Percentiles rank a stretch among this genome's conserved stretches.
These are phyloP conservation scores for Cladophialophora bantiana DNA, from an alignment of 2,329 filamentous ascomycete species.

Conservation along the genomic window DNA sequence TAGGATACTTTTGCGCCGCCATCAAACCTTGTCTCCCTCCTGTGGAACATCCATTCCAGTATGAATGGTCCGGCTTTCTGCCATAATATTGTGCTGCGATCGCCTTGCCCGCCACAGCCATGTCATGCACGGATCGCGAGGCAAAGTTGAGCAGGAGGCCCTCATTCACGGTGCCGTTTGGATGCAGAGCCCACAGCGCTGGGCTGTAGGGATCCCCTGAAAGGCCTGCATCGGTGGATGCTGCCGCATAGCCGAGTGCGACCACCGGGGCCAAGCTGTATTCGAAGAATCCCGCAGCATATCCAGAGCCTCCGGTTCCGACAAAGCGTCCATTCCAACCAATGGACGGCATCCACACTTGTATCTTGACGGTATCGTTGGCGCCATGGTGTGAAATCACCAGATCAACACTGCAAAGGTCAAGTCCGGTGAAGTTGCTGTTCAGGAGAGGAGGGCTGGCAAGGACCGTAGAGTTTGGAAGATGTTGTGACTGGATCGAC, in stretches of 20 bases:
- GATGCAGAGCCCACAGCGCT: slow-evolving; percentile 20
- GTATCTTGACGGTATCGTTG: slow-evolving; percentile 44
- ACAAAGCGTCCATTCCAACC: slow-evolving; percentile 51
- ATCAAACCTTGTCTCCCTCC: slow-evolving; percentile 67
- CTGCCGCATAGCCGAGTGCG: slow-evolving; percentile 34
- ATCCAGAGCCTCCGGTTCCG: slow-evolving; percentile 50
- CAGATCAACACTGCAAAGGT: slow-evolving; percentile 43
- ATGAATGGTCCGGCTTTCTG: slow-evolving; percentile 42
- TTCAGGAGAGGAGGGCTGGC: slow-evolving; percentile 15
- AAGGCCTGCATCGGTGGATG: slow-evolving; percentile 37
- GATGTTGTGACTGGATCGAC: slow-evolving; percentile 12
- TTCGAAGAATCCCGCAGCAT: slow-evolving; percentile 15
- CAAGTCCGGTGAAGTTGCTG: slow-evolving; percentile 11
- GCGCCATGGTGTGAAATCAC: slow-evolving; percentile 7
- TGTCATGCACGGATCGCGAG: slow-evolving; percentile 45
- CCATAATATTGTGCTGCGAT: slow-evolving; percentile 30
- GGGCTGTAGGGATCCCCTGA: slow-evolving; percentile 3
- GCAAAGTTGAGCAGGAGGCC: slow-evolving; percentile 47
- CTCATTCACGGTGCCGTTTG: slow-evolving; percentile 45
- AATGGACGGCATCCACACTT: slow-evolving; percentile 46
- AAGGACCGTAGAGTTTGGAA: slow-evolving; percentile 9
- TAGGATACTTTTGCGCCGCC: slow-evolving; percentile 45
- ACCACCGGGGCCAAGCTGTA: slow-evolving; percentile 28
- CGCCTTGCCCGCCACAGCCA: slow-evolving; percentile 42
- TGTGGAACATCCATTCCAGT: slow-evolving; percentile 66